Percentiles rank a stretch among this genome's conserved stretches.
Evolutionary conservation across 2,329 filamentous ascomycete species (phyloP).

Genomic region (Cadophora malorum): DNA sequence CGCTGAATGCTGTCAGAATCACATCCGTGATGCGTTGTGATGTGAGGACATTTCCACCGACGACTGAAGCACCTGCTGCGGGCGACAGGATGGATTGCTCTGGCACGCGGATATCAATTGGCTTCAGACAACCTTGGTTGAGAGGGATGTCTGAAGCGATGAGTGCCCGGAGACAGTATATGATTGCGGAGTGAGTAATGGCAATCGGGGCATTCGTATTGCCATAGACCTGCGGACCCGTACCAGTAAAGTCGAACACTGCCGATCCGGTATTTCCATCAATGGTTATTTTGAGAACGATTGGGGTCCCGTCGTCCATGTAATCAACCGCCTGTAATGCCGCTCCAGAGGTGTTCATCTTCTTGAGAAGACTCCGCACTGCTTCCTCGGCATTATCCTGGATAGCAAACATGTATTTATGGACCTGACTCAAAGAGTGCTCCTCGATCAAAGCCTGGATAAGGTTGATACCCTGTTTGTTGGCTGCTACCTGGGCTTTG

Average conservation of each 20-base stretch:
- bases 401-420: conserved; percentile 78
- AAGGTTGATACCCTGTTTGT: conserved; percentile 79
- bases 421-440: conserved; percentile 75
- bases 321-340: conserved; percentile 74
- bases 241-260: conserved; percentile 77
- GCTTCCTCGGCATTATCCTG: conserved; percentile 78
- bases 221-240: conserved; percentile 75
- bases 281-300: conserved; percentile 75
- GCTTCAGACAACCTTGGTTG: conserved; percentile 74
- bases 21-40: conserved; percentile 81
- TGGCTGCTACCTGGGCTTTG: conserved; percentile 82
- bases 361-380: conserved; percentile 73
- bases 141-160: conserved; percentile 67
- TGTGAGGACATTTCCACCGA: conserved; percentile 81
- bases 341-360: conserved; percentile 70
- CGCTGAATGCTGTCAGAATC: conserved; percentile 77
- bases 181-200: conserved; percentile 81
- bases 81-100: conserved; percentile 77
- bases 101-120: conserved; percentile 8
- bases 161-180: conserved; percentile 80
- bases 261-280: conserved; percentile 71
- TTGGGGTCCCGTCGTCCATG: conserved; percentile 84
- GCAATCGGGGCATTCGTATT: conserved; percentile 82
- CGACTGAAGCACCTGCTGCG: conserved; percentile 75
- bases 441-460: conserved; percentile 75